Conservation (phyloP, 192 early-diverging fungal species). For the Coemansia sp. region DNA sequence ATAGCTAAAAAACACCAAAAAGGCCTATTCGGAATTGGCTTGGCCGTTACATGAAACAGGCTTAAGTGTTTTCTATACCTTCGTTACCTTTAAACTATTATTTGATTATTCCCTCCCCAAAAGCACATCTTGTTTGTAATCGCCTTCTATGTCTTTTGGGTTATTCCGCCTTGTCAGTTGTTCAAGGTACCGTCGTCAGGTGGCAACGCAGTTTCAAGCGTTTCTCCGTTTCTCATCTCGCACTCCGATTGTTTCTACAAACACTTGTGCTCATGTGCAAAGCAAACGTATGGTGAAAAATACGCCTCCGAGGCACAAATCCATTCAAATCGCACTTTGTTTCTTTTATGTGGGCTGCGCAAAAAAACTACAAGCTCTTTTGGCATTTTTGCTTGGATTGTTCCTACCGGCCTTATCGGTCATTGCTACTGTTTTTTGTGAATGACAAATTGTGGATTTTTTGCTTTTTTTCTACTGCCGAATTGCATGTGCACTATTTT, state of each 20-base stretch:
- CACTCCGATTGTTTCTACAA: background rate
- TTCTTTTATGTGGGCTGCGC: background rate
- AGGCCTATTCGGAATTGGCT: too few relatives aligned
- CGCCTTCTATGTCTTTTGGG: background rate
- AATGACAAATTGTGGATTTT: background rate
- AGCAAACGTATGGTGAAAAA: background rate
- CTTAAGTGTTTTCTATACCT: too few relatives aligned
- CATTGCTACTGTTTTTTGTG: background rate
- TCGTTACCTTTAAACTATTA: background rate
- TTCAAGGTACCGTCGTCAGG: background rate
- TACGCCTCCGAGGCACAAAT: background rate
- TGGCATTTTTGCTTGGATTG: background rate
- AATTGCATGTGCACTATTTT: background rate
- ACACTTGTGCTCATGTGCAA: background rate
- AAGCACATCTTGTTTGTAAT: background rate
- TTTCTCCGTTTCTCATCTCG: slow-evolving; percentile 2
- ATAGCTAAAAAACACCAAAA: too few relatives aligned
- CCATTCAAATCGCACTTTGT: background rate
- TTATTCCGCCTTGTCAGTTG: background rate
- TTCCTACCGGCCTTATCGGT: background rate
- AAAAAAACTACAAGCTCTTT: background rate
- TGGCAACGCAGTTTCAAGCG: background rate
- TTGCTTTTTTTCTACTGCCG: slow-evolving; percentile 5
- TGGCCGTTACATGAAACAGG: too few relatives aligned
- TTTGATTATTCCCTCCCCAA: background rate